Conservation (phyloP, 1,139 yeast species). For the Diutina catenulata region DNA sequence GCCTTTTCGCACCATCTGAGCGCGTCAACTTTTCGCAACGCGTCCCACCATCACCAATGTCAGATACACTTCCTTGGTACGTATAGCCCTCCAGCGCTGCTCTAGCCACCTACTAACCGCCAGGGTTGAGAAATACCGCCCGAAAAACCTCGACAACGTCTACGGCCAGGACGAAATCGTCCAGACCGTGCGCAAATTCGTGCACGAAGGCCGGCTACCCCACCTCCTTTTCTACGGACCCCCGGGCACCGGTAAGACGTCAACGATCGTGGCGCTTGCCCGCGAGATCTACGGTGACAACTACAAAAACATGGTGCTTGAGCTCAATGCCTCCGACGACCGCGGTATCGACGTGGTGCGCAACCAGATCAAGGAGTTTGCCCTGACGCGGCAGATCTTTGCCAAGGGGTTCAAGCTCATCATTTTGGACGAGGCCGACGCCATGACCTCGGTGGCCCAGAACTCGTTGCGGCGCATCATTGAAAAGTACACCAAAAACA, state of each 20-base stretch:
- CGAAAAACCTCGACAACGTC: constrained; percentile 70
- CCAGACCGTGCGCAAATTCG: constrained; percentile 70
- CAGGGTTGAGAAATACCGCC: constrained; percentile 95
- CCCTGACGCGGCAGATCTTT: constrained; percentile 87
- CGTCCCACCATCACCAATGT: neutral
- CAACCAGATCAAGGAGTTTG: constrained; percentile 75
- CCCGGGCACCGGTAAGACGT: constrained; percentile 96
- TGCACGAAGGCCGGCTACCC: constrained; percentile 73
- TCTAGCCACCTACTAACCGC: neutral
- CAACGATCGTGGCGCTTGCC: constrained; percentile 86
- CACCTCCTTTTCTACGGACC: constrained; percentile 92
- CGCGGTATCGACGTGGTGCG: constrained; percentile 82
- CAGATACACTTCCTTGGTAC: constrained; percentile 1
- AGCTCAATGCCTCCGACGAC: constrained; percentile 80
- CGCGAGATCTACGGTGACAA: constrained; percentile 81
- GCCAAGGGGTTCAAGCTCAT: constrained; percentile 72
- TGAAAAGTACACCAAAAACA: constrained; percentile 89
- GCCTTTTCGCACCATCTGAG: too few species aligned
- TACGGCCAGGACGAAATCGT: constrained; percentile 87
- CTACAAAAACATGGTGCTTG: constrained; percentile 81
- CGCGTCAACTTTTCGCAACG: too few species aligned
- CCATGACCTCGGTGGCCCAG: constrained; percentile 96
- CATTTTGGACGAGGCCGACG: constrained; percentile 95
- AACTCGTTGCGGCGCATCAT: constrained; percentile 86
- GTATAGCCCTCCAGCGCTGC: neutral